These are phyloP conservation scores for Cadophora luteo-olivacea DNA, from an alignment of 2,329 filamentous ascomycete genomes.

Conservation along the genomic window DNA sequence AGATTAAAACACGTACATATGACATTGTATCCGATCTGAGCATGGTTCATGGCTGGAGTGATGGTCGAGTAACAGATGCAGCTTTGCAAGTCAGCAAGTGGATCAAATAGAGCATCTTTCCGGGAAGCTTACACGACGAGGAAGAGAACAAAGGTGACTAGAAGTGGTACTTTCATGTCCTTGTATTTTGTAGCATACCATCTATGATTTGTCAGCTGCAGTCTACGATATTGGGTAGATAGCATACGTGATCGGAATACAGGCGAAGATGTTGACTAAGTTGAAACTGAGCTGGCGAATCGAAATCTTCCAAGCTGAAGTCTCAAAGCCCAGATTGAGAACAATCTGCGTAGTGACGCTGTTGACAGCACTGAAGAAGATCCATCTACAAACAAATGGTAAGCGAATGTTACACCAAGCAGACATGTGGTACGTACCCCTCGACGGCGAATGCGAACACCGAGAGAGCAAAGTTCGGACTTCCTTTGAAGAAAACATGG, in stretches of 20 bases:
- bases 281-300: constrained; percentile 55
- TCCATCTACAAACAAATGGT: constrained; percentile 48
- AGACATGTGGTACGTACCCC: constrained; percentile 44
- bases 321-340: constrained; percentile 56
- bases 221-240: not conserved
- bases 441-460: constrained; percentile 63
- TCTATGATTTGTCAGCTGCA: constrained; percentile 25
- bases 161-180: constrained; percentile 54
- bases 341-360: constrained; percentile 56
- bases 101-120: not conserved
- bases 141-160: constrained; percentile 55
- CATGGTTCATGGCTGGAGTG: constrained; percentile 50
- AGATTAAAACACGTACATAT: constrained; percentile 38
- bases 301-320: constrained; percentile 54
- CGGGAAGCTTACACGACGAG: constrained; percentile 50
- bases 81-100: not conserved
- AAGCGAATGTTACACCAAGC: not conserved
- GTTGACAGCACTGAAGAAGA: constrained; percentile 61
- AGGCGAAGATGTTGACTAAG: constrained; percentile 49
- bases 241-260: constrained; percentile 50
- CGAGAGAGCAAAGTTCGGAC: constrained; percentile 60
- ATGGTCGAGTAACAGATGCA: constrained; percentile 54
- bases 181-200: constrained; percentile 56
- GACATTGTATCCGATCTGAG: constrained; percentile 56
- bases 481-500: constrained; percentile 60